A percentile compares a stretch with the other conserved stretches of the same genome.
Conservation (phyloP, 768 basidiomycete species). For the Crassisporium funariophilum region DNA sequence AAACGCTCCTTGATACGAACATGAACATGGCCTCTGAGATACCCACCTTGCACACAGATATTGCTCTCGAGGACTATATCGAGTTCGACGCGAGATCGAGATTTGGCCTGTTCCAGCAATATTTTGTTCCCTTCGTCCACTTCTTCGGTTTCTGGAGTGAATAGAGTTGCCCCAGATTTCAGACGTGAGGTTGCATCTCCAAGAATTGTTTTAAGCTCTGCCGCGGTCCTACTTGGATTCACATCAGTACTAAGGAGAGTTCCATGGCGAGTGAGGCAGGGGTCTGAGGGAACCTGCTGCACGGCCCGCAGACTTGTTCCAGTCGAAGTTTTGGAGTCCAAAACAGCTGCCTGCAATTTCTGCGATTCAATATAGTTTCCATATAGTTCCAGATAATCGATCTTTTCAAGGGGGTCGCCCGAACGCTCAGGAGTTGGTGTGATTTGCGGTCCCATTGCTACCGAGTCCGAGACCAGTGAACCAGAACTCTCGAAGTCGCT, state of each 20-base stretch:
- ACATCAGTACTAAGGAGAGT: neutral
- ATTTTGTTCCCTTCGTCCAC: slow-evolving; percentile 31
- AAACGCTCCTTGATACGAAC: slow-evolving; percentile 59
- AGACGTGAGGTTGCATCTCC: slow-evolving; percentile 62
- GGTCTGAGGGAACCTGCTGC: too few species aligned
- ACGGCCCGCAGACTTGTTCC: too few species aligned
- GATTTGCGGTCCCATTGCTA: too few species aligned
- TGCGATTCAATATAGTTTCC: too few species aligned
- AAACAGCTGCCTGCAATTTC: too few species aligned
- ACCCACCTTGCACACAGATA: slow-evolving; percentile 77
- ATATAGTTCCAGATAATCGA: too few species aligned
- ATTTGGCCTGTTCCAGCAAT: slow-evolving; percentile 69
- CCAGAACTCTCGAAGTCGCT: neutral
- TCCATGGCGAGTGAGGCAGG: neutral
- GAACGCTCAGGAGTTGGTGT: too few species aligned
- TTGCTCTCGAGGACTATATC: slow-evolving; percentile 80
- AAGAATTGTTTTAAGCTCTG: slow-evolving; percentile 62
- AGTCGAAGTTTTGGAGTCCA: too few species aligned
- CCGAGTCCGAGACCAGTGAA: neutral
- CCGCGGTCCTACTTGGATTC: slow-evolving; percentile 26
- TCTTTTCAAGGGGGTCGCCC: too few species aligned
- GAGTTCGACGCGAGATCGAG: slow-evolving; percentile 76
- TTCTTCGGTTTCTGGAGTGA: slow-evolving; percentile 30
- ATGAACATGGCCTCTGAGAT: slow-evolving; percentile 68
- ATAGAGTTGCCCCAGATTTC: slow-evolving; percentile 51